These are phyloP conservation scores for Russula olivacea DNA, from an alignment of 768 basidiomycete species.

Conservation along the genomic window DNA sequence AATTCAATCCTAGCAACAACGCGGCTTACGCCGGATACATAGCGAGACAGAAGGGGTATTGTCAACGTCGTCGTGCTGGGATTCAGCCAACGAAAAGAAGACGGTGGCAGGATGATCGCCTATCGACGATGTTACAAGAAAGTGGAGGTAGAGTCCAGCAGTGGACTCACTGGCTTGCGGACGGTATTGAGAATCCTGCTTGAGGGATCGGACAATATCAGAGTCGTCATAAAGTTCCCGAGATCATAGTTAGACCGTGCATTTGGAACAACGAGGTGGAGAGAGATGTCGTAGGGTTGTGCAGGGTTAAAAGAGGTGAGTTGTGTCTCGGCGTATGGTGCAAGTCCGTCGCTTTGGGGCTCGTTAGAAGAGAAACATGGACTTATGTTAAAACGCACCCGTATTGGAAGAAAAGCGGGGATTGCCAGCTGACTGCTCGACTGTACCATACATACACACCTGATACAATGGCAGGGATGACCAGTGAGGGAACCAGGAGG, in stretches of 20 bases:
- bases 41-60: slow-evolving; percentile 54
- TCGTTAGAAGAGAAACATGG: slow-evolving; percentile 4
- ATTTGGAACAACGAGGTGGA: slow-evolving; percentile 60
- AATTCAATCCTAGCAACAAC: slow-evolving; percentile 60
- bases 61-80: slow-evolving; percentile 43
- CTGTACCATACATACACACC: slow-evolving; percentile 73
- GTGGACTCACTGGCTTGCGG: slow-evolving; percentile 57
- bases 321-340: slow-evolving; percentile 55
- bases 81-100: slow-evolving; percentile 35
- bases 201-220: slow-evolving; percentile 51
- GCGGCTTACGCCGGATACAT: slow-evolving; percentile 42
- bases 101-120: slow-evolving; percentile 53
- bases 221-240: slow-evolving; percentile 78
- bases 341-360: slow-evolving; percentile 48
- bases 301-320: slow-evolving; percentile 48
- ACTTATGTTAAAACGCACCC: slow-evolving; percentile 46
- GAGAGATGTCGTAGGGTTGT: slow-evolving; percentile 71
- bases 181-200: slow-evolving; percentile 59
- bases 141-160: not conserved
- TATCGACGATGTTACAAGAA: slow-evolving; percentile 29
- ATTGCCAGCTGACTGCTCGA: slow-evolving; percentile 64
- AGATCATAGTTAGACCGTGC: slow-evolving; percentile 62
- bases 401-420: slow-evolving; percentile 68
- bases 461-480: slow-evolving; percentile 56
- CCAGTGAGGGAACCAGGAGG: slow-evolving; percentile 54